These are phyloP conservation scores for Stromatinia cepivora DNA, from an alignment of 2,329 filamentous ascomycete genomes.

Conservation along the genomic window DNA sequence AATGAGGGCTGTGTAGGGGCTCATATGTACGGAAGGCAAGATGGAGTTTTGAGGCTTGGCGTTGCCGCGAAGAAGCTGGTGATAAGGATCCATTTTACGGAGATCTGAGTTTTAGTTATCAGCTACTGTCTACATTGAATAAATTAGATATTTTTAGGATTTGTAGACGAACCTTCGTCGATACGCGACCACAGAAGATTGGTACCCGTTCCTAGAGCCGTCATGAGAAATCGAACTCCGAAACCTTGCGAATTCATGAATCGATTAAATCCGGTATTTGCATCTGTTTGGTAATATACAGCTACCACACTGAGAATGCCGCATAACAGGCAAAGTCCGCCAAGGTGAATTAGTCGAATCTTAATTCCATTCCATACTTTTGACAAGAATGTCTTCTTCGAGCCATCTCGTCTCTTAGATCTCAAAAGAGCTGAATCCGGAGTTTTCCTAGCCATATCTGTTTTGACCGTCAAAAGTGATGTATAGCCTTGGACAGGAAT, in stretches of 20 bases:
- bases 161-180: constrained; percentile 42
- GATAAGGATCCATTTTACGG: constrained; percentile 40
- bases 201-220: constrained; percentile 44
- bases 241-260: constrained; percentile 47
- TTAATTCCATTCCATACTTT: background rate
- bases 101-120: background rate
- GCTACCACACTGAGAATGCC: background rate
- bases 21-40: constrained; percentile 46
- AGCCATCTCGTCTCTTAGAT: background rate
- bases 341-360: background rate
- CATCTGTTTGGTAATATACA: background rate
- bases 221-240: constrained; percentile 46
- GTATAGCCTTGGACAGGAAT: background rate
- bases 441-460: background rate
- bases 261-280: constrained; percentile 43
- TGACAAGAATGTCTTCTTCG: background rate
- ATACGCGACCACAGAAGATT: constrained; percentile 47
- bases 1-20: constrained; percentile 49
- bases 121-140: constrained; percentile 30
- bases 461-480: background rate
- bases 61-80: constrained; percentile 41
- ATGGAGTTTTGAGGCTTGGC: constrained; percentile 44
- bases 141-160: background rate
- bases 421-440: background rate
- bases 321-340: background rate